These are phyloP conservation scores for Fraxinus excelsior DNA, from an alignment of 257 asterid species.

Conservation along the genomic window DNA sequence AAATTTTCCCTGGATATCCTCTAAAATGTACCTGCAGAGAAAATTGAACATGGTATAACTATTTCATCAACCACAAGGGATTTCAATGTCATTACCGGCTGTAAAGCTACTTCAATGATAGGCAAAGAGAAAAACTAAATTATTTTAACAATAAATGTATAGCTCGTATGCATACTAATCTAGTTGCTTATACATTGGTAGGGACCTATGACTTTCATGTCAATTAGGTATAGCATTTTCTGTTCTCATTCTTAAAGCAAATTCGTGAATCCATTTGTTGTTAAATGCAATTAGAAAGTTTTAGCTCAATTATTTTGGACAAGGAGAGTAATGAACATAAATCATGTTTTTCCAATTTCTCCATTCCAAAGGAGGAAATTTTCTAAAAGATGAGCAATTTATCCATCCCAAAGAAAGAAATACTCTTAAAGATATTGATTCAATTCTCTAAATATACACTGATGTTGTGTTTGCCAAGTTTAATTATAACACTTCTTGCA, in stretches of 20 bases:
- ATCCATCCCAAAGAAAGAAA: background rate
- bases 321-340: slow-evolving; percentile 11
- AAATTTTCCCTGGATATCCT: slow-evolving; percentile 77
- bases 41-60: slow-evolving; percentile 2
- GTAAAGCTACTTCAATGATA: background rate
- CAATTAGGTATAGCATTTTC: slow-evolving; percentile 5
- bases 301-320: background rate
- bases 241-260: slow-evolving; percentile 4
- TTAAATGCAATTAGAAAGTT: background rate
- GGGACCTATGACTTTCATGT: background rate
- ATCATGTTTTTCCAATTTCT: slow-evolving; percentile 1
- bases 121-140: slow-evolving; percentile 1
- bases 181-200: slow-evolving; percentile 7
- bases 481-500: background rate
- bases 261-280: background rate
- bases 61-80: background rate
- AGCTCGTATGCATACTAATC: background rate
- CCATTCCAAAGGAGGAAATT: background rate
- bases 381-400: background rate
- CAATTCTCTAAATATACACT: background rate
- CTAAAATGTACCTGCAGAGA: slow-evolving; percentile 87
- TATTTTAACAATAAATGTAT: background rate
- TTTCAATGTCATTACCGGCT: slow-evolving; percentile 7
- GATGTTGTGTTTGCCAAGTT: background rate
- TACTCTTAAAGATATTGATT: background rate